phyloP scores from a whole-genome alignment of 1,284 basidiomycete genomes.

The Sporisorium reilianum region DNA sequence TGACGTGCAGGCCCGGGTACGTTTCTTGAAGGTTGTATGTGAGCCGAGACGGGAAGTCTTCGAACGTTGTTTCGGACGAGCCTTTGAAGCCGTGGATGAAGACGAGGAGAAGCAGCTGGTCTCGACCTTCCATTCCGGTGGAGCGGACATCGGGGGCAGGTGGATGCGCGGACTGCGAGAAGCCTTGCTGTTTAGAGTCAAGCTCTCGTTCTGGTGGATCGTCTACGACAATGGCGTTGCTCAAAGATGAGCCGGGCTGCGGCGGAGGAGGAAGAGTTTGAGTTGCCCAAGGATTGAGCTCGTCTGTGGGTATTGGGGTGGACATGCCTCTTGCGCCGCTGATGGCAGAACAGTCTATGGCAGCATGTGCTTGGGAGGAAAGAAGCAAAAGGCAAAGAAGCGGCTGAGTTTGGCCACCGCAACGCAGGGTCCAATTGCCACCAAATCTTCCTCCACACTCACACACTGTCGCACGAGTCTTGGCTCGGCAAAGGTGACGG shows the following conservation, averaged over 20 bases:
- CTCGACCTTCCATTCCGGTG: slow-evolving; percentile 41
- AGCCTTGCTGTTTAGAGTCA: slow-evolving; percentile 18
- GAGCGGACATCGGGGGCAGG: slow-evolving; percentile 6
- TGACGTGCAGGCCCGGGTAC: slow-evolving; percentile 74
- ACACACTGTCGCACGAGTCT: slow-evolving; percentile 13
- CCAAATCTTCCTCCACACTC: slow-evolving; percentile 2
- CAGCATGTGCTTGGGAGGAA: neutral
- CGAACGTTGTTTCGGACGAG: slow-evolving; percentile 79
- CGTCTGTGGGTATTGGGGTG: slow-evolving; percentile 9
- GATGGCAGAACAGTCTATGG: neutral
- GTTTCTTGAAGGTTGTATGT: slow-evolving; percentile 77
- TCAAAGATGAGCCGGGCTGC: slow-evolving; percentile 22
- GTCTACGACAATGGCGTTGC: slow-evolving; percentile 37
- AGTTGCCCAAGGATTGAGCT: slow-evolving; percentile 33
- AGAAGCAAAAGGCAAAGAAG: neutral
- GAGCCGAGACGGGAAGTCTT: slow-evolving; percentile 80
- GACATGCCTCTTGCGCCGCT: slow-evolving; percentile 21
- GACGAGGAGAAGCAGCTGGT: slow-evolving; percentile 52
- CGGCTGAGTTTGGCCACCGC: too few relatives aligned
- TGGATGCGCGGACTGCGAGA: slow-evolving; percentile 6
- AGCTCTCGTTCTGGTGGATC: slow-evolving; percentile 29
- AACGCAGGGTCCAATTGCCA: slow-evolving; percentile 13
- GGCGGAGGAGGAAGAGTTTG: neutral
- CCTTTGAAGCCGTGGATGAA: slow-evolving; percentile 75
- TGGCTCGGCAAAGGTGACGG: neutral